Evolutionary conservation across 2,329 filamentous ascomycete species (phyloP).

Genomic region (Aspergillus chevalieri): DNA sequence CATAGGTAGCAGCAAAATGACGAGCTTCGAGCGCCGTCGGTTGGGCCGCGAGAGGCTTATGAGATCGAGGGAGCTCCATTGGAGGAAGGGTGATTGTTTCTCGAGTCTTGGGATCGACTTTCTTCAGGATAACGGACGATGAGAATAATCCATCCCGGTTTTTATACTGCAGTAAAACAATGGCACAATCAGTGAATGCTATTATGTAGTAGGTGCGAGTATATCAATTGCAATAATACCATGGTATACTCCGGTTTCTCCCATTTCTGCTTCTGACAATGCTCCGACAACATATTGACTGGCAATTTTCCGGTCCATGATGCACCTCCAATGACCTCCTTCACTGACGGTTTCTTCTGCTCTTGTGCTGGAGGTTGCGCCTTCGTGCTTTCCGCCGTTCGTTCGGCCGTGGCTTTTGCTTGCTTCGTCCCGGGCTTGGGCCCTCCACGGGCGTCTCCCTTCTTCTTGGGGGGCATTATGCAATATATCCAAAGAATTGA

Average conservation of each 20-base stretch:
- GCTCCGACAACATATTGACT: slow-evolving; percentile 85
- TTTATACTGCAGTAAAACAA: slow-evolving; percentile 47
- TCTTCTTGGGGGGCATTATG: slow-evolving; percentile 39
- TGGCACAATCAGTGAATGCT: not conserved
- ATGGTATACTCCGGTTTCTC: slow-evolving; percentile 87
- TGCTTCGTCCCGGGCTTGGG: slow-evolving; percentile 37
- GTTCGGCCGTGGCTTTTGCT: slow-evolving; percentile 34
- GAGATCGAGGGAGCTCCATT: slow-evolving; percentile 70
- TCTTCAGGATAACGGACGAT: slow-evolving; percentile 71
- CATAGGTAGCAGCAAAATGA: slow-evolving; percentile 89
- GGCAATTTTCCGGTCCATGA: slow-evolving; percentile 98
- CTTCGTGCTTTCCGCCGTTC: slow-evolving; percentile 25
- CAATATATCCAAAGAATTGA: not conserved
- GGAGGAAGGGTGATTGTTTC: slow-evolving; percentile 69
- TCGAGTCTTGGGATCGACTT: slow-evolving; percentile 72
- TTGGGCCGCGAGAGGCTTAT: slow-evolving; percentile 69
- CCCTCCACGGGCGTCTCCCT: slow-evolving; percentile 32
- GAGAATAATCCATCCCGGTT: slow-evolving; percentile 64
- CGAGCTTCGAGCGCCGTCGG: slow-evolving; percentile 81
- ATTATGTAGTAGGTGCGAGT: not conserved
- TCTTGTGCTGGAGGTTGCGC: slow-evolving; percentile 34
- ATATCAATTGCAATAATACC: slow-evolving; percentile 39
- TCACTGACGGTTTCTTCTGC: slow-evolving; percentile 56
- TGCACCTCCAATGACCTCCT: slow-evolving; percentile 82
- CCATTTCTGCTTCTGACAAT: slow-evolving; percentile 95